Base-by-base conservation (phyloP, 345 rosid species). In the Brassica juncea region DNA sequence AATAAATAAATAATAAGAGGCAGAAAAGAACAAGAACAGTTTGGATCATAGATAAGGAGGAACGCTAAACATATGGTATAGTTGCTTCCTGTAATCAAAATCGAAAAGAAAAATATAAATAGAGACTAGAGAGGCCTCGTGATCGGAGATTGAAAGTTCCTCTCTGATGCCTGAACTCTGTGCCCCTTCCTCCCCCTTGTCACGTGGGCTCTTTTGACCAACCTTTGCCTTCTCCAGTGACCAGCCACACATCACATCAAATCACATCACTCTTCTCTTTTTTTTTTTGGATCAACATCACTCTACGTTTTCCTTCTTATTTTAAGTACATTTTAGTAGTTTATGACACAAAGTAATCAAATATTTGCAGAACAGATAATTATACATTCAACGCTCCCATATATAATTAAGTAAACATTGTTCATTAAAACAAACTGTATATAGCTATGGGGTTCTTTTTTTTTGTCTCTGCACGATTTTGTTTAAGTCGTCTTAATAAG, bases 191-290 rank as follows among this genome's bases (percentile, higher is more conserved):
- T 61, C 66, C 37, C 66, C 66, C 66, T 62, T 14, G 35, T 62
- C 66, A 62, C 37, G 66, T 62, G 21, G 66, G 19, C 37, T 62
- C 66, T 30, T 62, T 62, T 62, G 66, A 62, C 66, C 66, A 62
- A 62, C 32, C 37, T 62, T 62, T 58, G 30, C 64, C 64, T 59
- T 25, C 37, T 62, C 66, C 66, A 28, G 19, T 61, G 32, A 61
- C 66, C 64, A 59, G n/a, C 37, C 19, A 28, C 4, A 42, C 52
- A 47, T 47, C 54, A 12, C 54, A 42, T 42, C 31, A 1, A 6
- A 9, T 23, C 64, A 10, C 65, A 61, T 30, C 66, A 28, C 32
- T 59, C 64, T 59, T 10, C 31, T 25, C 21, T 19, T 19, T 19
- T 19, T 19, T 19, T 19, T 19, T 19, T 19, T 19, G 21, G 21